Conservation (phyloP, 2,329 filamentous ascomycete species). For the Nothomitra cinnamomea region DNA sequence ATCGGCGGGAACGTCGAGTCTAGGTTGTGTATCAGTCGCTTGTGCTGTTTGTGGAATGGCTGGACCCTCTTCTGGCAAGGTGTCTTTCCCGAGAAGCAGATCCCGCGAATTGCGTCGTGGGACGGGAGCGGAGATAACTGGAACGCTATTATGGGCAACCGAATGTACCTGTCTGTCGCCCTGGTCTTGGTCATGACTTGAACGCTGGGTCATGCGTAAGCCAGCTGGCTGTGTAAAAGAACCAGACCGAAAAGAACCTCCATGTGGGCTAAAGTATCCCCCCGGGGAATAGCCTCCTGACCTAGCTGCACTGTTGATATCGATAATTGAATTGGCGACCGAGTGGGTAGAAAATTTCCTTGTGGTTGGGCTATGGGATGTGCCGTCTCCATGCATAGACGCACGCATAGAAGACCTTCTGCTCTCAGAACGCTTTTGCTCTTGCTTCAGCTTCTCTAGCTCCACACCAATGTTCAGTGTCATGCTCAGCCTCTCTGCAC, state of each 20-base stretch:
- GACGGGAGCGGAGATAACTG: background rate
- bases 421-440: conserved; percentile 22
- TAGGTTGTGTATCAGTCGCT: conserved; percentile 11
- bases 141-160: conserved; percentile 8
- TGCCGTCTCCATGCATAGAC: conserved; percentile 6
- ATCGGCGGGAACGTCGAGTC: conserved; percentile 16
- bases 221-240: conserved; percentile 12
- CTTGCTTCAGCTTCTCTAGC: conserved; percentile 27
- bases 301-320: conserved; percentile 20
- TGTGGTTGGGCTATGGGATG: conserved; percentile 4
- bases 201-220: background rate
- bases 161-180: conserved; percentile 17
- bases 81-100: conserved; percentile 4
- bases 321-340: conserved; percentile 24
- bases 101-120: background rate
- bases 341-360: conserved; percentile 23
- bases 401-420: conserved; percentile 20
- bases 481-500: conserved; percentile 30
- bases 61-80: conserved; percentile 9
- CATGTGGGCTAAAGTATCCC: conserved; percentile 15
- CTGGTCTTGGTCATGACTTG: conserved; percentile 19
- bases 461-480: conserved; percentile 29
- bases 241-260: conserved; percentile 23
- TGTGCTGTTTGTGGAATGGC: no score
- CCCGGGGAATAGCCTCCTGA: conserved; percentile 25